A percentile compares a stretch with the other conserved stretches of the same genome.
Conservation (phyloP, 768 basidiomycete genomes). For the Gloeopeniophorella convolvens region DNA sequence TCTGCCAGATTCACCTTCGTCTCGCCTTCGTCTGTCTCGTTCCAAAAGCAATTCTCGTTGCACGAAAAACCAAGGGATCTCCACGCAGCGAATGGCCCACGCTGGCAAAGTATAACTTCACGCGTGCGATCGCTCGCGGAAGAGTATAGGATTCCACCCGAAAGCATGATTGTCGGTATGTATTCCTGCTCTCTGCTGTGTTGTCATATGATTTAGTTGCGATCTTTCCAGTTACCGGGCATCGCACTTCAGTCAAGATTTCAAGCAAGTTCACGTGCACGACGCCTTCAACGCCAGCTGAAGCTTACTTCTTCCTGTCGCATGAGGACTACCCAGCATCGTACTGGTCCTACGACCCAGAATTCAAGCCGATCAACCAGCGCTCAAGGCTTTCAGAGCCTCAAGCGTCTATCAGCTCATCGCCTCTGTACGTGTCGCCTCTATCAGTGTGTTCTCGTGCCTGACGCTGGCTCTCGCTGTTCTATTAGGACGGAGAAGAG, state of each 20-base stretch:
- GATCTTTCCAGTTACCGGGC: slow-evolving; percentile 3
- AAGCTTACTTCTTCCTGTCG: slow-evolving; percentile 7
- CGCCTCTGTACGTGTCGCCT: background rate
- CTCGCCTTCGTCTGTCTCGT: background rate
- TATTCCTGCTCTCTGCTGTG: background rate
- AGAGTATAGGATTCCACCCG: background rate
- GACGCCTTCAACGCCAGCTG: background rate
- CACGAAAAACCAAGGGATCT: slow-evolving; percentile 7
- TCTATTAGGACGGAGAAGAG: slow-evolving; percentile 1
- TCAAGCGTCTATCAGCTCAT: background rate
- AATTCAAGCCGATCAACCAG: background rate
- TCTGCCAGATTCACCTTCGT: slow-evolving; percentile 2
- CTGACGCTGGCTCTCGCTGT: background rate
- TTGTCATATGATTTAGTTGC: background rate
- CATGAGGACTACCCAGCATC: slow-evolving; percentile 4
- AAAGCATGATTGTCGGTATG: slow-evolving; percentile 3
- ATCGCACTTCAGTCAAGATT: slow-evolving; percentile 4
- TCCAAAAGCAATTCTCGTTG: slow-evolving; percentile 7
- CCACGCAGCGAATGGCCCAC: background rate
- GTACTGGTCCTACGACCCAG: slow-evolving; percentile 5
- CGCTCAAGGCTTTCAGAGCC: background rate
- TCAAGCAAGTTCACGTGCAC: background rate
- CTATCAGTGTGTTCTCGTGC: background rate
- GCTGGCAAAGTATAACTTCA: slow-evolving; percentile 2
- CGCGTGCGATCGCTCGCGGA: background rate